Percentiles rank a stretch among this genome's conserved stretches.
These are phyloP conservation scores for Cladorrhinum samala DNA, from an alignment of 495 filamentous ascomycete genomes.

Conservation along the genomic window DNA sequence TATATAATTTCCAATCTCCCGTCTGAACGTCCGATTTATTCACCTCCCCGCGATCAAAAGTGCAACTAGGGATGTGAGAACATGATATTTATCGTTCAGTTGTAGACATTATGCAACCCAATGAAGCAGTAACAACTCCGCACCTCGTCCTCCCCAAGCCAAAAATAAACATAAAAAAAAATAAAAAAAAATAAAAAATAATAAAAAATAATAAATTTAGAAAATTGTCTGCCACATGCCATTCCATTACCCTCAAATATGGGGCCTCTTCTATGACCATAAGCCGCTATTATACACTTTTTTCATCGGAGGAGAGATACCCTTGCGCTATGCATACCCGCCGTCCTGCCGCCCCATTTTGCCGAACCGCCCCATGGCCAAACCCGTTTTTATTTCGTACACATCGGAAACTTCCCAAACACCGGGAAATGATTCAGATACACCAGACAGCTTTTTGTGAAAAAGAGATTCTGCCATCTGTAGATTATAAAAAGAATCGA, in stretches of 20 bases:
- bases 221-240: constrained; percentile 1
- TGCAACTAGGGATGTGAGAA: too few species aligned
- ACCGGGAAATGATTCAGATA: constrained; percentile 10
- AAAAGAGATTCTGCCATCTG: constrained; percentile 9
- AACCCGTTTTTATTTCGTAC: constrained; percentile 18
- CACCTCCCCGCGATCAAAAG: too few species aligned
- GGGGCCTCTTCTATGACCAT: constrained; percentile 25
- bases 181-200: too few species aligned
- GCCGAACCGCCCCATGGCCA: not conserved
- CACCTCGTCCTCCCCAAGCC: too few species aligned
- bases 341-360: constrained; percentile 4
- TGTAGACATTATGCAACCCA: too few species aligned
- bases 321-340: constrained; percentile 29
- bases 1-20: too few species aligned
- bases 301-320: constrained; percentile 32
- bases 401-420: constrained; percentile 10
- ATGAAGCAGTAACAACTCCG: too few species aligned
- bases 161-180: too few species aligned
- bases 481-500: constrained; percentile 20
- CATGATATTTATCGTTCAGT: too few species aligned
- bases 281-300: constrained; percentile 27
- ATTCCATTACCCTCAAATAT: constrained; percentile 15
- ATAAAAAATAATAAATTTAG: too few species aligned
- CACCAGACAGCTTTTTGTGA: constrained; percentile 9
- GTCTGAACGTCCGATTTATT: too few species aligned